Evolutionary conservation across 164 flowering plant species (phyloP), one percentile per base, ranked within the genome.

Genomic region (Nelumbo lutea): DNA sequence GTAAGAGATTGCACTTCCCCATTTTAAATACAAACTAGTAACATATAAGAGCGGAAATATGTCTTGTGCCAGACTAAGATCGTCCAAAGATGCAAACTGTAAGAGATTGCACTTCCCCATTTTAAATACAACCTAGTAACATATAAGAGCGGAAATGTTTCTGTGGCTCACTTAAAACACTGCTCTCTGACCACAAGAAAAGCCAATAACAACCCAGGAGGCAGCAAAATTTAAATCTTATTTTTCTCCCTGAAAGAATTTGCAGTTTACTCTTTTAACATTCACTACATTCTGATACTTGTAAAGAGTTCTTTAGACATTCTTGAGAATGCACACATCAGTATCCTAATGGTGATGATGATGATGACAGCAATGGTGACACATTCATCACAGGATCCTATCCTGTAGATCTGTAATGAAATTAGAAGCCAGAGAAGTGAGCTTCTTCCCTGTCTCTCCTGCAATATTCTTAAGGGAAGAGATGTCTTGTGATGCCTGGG

Each of bases 371-470:
- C 41, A 69, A 64, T 60, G n/a, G n/a, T n/a, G n/a, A n/a, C n/a
- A n/a, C 53, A 59, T 43, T 45, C 46, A 69, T 83, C 76, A 93
- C 59, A 94, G 92, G 75, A 91, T 86, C 84, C 96, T 83, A 77
- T 94, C 98, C 75, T 94, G 98, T 64, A 94, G 80, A 81, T 94
- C 97, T 6, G 86, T 81, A 15, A 95, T 86, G 4, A 95, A 77
- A 62, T 79, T 82, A 43, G 96, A 89, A 5, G 96, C 98, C 9
- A 93, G 40, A 27, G 94, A 82, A 79, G 83, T 79, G 5, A 96
- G 87, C 85, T 88, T 96, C 83, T 96, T 96, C 72, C 98, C 95
- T 0, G 99, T 93, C 79, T 93, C 98, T 59, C 96, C 99, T 0
- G 99, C 99, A n/a, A 93, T 90, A 74, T 84, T 88, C 79, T 88